Conservation (phyloP, 177 flowering plant genomes). For the Vitis hybrid region DNA sequence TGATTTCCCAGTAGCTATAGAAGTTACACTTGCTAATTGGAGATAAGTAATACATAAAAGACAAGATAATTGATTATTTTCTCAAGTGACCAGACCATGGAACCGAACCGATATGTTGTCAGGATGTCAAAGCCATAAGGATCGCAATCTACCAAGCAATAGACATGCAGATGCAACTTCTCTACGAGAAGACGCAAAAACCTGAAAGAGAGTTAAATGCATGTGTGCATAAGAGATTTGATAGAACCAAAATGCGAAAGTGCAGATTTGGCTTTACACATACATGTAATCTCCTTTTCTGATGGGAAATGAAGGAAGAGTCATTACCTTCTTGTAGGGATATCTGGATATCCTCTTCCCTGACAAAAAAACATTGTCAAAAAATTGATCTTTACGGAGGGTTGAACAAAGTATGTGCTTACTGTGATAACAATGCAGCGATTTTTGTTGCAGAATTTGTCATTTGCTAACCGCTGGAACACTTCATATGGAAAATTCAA, state of each 20-base stretch:
- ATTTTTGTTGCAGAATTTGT: conserved; percentile 68
- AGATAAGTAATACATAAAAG: neutral
- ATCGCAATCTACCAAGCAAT: conserved; percentile 95
- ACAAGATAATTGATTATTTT: neutral
- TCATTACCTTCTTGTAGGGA: conserved; percentile 87
- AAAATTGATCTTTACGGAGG: neutral
- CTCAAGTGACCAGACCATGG: conserved; percentile 60
- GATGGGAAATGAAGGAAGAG: neutral
- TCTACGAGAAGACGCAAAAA: conserved; percentile 78
- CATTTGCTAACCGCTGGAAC: conserved; percentile 90
- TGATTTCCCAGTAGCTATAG: neutral
- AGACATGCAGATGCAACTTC: conserved; percentile 57
- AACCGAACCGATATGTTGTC: conserved; percentile 87
- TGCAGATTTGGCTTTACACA: neutral
- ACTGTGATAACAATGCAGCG: conserved; percentile 84
- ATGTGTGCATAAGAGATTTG: neutral
- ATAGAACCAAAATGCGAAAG: neutral
- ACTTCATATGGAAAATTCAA: conserved; percentile 45
- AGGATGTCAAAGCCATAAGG: conserved; percentile 97
- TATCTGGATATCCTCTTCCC: conserved; percentile 99
- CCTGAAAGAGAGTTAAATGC: conserved; percentile 36
- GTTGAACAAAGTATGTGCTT: conserved; percentile 16
- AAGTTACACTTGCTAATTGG: neutral
- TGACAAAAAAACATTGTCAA: conserved; percentile 15
- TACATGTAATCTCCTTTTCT: neutral